These are phyloP conservation scores for Candida insectorum DNA, from an alignment of 805 yeast species.

Conservation along the genomic window DNA sequence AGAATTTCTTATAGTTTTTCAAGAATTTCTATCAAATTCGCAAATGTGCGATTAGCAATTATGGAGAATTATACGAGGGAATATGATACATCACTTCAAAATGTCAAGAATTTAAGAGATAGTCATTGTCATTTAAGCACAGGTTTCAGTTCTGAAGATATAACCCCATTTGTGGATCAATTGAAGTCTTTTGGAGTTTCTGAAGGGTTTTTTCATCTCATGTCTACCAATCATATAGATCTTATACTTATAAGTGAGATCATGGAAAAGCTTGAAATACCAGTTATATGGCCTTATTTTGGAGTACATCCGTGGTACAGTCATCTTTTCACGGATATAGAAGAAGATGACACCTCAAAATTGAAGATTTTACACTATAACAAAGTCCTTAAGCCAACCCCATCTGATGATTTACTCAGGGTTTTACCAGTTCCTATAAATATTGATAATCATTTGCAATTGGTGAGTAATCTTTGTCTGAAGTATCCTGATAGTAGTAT, in stretches of 20 bases:
- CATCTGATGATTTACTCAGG: conserved; percentile 36
- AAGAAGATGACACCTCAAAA: conserved; percentile 7
- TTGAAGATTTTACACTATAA: conserved; percentile 56
- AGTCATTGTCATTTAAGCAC: conserved; percentile 35
- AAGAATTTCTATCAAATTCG: too few species aligned
- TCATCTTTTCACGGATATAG: conserved; percentile 51
- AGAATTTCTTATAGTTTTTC: too few species aligned
- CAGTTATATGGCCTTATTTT: conserved; percentile 42
- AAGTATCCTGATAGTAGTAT: conserved; percentile 36
- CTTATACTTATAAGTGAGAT: conserved; percentile 20
- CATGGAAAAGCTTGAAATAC: conserved; percentile 4
- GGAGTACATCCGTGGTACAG: conserved; percentile 95
- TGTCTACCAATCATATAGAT: conserved; percentile 39
- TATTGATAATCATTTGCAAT: conserved; percentile 32
- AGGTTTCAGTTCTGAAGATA: conserved; percentile 13
- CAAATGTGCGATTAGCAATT: too few species aligned
- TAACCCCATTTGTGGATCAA: conserved; percentile 8
- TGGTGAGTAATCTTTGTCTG: conserved; percentile 14
- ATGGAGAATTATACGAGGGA: too few species aligned
- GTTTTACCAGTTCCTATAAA: conserved; percentile 60
- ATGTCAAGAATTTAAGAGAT: conserved; percentile 19
- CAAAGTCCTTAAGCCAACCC: conserved; percentile 42
- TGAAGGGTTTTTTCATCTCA: conserved; percentile 22
- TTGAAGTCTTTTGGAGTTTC: conserved; percentile 6
- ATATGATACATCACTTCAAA: background rate